Evolutionary conservation across 805 yeast genomes (phyloP).

Genomic region (Saturnispora ahearnii): DNA sequence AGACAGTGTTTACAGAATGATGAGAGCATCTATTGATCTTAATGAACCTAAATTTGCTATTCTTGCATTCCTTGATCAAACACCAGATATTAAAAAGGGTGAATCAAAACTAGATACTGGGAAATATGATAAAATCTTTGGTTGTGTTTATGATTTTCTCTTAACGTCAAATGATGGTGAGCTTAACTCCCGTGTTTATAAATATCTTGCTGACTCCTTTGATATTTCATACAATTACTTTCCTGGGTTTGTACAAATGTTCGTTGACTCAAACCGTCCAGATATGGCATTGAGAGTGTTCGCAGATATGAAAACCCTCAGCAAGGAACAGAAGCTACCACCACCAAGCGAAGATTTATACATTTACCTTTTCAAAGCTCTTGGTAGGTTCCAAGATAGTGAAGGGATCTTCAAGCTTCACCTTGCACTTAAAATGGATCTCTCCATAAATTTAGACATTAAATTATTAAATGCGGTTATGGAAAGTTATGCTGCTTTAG

Average conservation of each 20-base stretch:
- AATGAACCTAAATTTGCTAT: slow-evolving; percentile 12
- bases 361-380: slow-evolving; percentile 47
- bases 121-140: slow-evolving; percentile 16
- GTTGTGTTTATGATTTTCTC: slow-evolving; percentile 11
- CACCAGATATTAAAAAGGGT: slow-evolving; percentile 27
- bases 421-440: slow-evolving; percentile 54
- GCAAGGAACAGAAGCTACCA: slow-evolving; percentile 43
- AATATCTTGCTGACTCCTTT: slow-evolving; percentile 46
- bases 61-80: slow-evolving; percentile 14
- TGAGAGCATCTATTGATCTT: slow-evolving; percentile 15
- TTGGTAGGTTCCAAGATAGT: slow-evolving; percentile 49
- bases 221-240: slow-evolving; percentile 50
- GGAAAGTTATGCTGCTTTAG: slow-evolving; percentile 53
- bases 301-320: slow-evolving; percentile 47
- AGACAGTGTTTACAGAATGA: slow-evolving; percentile 31
- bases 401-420: slow-evolving; percentile 62
- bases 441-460: slow-evolving; percentile 45
- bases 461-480: slow-evolving; percentile 51
- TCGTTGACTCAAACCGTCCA: slow-evolving; percentile 45
- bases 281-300: slow-evolving; percentile 56
- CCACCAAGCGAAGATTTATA: slow-evolving; percentile 52
- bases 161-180: slow-evolving; percentile 7
- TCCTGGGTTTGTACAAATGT: slow-evolving; percentile 48
- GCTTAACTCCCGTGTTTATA: slow-evolving; percentile 53
- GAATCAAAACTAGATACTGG: slow-evolving; percentile 20